Evolutionary conservation across 208 protist species (phyloP).

Genomic region (Leishmania aethiopica): DNA sequence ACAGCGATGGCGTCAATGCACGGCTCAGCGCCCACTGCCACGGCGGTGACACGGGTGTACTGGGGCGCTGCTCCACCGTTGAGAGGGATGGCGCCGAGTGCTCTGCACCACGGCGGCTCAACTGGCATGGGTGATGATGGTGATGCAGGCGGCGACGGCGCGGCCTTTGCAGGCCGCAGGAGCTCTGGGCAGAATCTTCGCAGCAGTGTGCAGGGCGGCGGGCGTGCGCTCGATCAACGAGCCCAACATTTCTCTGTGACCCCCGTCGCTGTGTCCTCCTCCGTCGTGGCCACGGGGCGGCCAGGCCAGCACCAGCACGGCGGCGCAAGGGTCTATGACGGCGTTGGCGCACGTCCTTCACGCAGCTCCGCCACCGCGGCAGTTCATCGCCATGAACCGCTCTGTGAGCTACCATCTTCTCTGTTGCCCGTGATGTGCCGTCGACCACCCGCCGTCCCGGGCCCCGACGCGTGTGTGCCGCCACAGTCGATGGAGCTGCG

Average conservation of each 20-base stretch:
- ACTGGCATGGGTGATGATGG: neutral
- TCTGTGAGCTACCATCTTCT: neutral
- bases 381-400: neutral
- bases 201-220: neutral
- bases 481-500: neutral
- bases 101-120: neutral
- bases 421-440: neutral
- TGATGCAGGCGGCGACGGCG: neutral
- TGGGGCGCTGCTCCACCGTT: neutral
- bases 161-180: neutral
- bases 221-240: neutral
- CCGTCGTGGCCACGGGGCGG: neutral
- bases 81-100: neutral
- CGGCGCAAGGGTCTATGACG: neutral
- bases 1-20: neutral
- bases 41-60: neutral
- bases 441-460: neutral
- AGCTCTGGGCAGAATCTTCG: neutral
- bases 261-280: neutral
- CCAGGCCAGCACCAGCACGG: neutral
- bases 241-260: neutral
- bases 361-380: neutral
- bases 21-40: neutral
- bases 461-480: neutral
- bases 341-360: neutral